Evolutionary conservation across 1,139 yeast species (phyloP).

Genomic region (Kluyveromyces sp.): DNA sequence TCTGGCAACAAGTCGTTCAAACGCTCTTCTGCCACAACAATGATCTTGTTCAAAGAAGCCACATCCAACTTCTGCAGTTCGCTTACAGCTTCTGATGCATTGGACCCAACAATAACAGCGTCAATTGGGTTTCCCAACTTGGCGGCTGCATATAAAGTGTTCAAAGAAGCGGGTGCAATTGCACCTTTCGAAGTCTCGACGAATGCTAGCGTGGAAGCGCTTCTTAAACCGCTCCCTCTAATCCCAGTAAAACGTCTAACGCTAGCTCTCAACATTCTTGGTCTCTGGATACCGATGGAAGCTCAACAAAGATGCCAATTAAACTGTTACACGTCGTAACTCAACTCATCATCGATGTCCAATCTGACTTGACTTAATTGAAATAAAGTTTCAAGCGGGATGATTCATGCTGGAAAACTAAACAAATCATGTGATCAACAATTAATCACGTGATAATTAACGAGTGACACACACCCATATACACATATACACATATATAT

Average conservation of each 20-base stretch:
- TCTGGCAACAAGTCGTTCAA: slow-evolving; percentile 60
- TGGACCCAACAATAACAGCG: slow-evolving; percentile 53
- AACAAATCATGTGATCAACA: no score
- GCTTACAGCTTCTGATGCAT: slow-evolving; percentile 37
- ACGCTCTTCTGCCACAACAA: slow-evolving; percentile 43
- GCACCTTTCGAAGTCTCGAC: slow-evolving; percentile 51
- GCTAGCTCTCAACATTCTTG: slow-evolving; percentile 1
- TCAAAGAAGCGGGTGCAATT: slow-evolving; percentile 60
- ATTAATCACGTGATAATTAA: no score
- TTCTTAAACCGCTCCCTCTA: slow-evolving; percentile 17
- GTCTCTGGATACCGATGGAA: no score
- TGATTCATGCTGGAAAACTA: no score
- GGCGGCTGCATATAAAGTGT: slow-evolving; percentile 58
- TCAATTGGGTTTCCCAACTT: slow-evolving; percentile 57
- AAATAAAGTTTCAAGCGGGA: no score
- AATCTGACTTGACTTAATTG: no score
- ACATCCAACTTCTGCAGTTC: slow-evolving; percentile 34
- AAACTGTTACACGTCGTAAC: not conserved
- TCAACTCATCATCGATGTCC: no score
- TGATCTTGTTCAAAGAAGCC: slow-evolving; percentile 35
- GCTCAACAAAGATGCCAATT: not conserved
- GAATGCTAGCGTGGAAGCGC: slow-evolving; percentile 62
- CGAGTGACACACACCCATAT: no score
- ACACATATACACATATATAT: no score
- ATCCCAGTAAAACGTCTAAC: not conserved